Evolutionary conservation across 805 yeast species (phyloP), one percentile per base, ranked within the genome.

Genomic region (Ogataea methanolica): DNA sequence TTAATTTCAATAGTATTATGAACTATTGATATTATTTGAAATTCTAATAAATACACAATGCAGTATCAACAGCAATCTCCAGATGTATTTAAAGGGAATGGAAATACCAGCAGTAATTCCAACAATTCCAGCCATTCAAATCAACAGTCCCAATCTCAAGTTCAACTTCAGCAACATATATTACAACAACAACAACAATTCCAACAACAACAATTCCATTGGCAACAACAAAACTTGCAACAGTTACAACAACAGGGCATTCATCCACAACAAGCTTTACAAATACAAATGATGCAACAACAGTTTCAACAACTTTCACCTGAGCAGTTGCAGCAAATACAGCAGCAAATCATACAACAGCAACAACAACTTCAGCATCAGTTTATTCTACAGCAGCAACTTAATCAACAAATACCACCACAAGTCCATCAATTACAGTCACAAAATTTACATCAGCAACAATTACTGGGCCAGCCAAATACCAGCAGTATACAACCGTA

Each of bases 311-410:
- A 16, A 4, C 36, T 17, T 15, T 33, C 19, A 15, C 36, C 4
- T 12, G 9, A 33, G 19, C 17, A 17, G 12, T 5, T 6, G 17
- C 42, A 17, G 8, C 12, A 16, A 16, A n/a, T 23, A 5, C 39
- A 42, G 14, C 33, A 8, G n/a, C 39, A 42, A 11, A 8, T 26
- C 11, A 9, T 26, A 11, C 43, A 41, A 33, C 43, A 33, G 21
- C 43, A 33, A 15, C 26, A 19, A 19, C 43, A 31, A 21, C 38
- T 39, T 2, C 50, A 47, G 35, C 39, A 29, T 19, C 33, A 42
- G 31, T 36, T 19, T 19, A 33, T 12, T 4, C 44, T 31, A 16
- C 37, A 31, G n/a, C 34, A 33, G 29, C 40, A 36, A 19, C 40
- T 7, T 8, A 31, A 14, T 15, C 23, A 16, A 3, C 36, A 36